Conservation (phyloP, 1,139 yeast species). For the Magnusiomyces tetraspermus region DNA sequence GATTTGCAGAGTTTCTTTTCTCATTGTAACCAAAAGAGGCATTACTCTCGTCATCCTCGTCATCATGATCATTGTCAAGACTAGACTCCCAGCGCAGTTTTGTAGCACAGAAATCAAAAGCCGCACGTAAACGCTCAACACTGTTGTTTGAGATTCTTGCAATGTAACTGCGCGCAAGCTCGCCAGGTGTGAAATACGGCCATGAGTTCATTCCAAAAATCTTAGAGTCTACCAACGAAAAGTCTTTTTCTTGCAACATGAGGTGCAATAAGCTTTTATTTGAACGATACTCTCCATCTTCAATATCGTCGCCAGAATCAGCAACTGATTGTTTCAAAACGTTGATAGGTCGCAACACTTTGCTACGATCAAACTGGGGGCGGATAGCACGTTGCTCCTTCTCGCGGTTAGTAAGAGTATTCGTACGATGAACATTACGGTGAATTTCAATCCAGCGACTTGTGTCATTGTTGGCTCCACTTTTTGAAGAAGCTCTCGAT, state of each 20-base stretch:
- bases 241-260: conserved; percentile 20
- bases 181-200: conserved; percentile 32
- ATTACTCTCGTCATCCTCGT: conserved; percentile 10
- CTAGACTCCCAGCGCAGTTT: conserved; percentile 35
- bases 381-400: conserved; percentile 60
- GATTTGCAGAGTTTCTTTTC: no score
- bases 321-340: conserved; percentile 19
- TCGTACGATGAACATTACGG: conserved; percentile 63
- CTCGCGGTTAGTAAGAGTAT: conserved; percentile 61
- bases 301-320: conserved; percentile 28
- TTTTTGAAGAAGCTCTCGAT: background rate
- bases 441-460: conserved; percentile 42
- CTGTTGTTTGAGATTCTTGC: conserved; percentile 24
- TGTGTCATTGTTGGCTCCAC: conserved; percentile 7
- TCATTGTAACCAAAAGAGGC: background rate
- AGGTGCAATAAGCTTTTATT: conserved; percentile 19
- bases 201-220: conserved; percentile 27
- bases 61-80: conserved; percentile 15
- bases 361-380: conserved; percentile 52
- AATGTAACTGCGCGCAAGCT: conserved; percentile 13
- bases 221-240: conserved; percentile 26
- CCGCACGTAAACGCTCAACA: conserved; percentile 49
- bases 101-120: conserved; percentile 50
- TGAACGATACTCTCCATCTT: conserved; percentile 18
- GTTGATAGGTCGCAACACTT: conserved; percentile 57